Conservation (phyloP, 2,329 filamentous ascomycete genomes). For the Penicillium sp. region DNA sequence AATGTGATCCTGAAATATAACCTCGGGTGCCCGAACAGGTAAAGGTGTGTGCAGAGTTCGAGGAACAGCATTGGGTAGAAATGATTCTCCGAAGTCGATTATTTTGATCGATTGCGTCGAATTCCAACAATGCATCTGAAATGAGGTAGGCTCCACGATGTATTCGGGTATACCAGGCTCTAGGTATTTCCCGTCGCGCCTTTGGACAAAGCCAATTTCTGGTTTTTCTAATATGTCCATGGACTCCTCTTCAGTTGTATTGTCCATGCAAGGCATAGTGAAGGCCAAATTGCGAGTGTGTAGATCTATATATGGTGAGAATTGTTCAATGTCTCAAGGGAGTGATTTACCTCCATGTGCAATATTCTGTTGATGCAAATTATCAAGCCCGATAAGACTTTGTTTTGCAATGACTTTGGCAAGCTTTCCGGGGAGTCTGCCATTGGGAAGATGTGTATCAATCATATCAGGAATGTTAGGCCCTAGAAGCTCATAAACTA, state of each 20-base stretch:
- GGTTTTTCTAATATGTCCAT: slow-evolving; percentile 24
- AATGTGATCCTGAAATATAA: slow-evolving; percentile 35
- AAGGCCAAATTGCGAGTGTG: slow-evolving; percentile 30
- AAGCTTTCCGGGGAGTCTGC: slow-evolving; percentile 40
- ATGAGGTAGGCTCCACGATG: slow-evolving; percentile 21
- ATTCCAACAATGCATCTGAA: slow-evolving; percentile 10
- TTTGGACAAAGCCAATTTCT: slow-evolving; percentile 23
- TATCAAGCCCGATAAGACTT: slow-evolving; percentile 34
- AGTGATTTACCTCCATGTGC: slow-evolving; percentile 44
- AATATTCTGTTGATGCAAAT: slow-evolving; percentile 40
- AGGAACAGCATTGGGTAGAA: slow-evolving; percentile 22
- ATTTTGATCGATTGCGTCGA: slow-evolving; percentile 25
- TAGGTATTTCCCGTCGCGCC: slow-evolving; percentile 21
- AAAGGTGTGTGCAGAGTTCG: slow-evolving; percentile 34
- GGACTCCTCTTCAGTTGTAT: slow-evolving; percentile 18
- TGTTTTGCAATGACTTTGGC: slow-evolving; percentile 43
- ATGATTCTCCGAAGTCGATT: slow-evolving; percentile 41
- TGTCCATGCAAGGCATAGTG: slow-evolving; percentile 13
- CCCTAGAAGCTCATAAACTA: slow-evolving; percentile 43
- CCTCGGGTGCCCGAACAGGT: slow-evolving; percentile 35
- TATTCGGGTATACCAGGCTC: slow-evolving; percentile 23
- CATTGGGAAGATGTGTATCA: slow-evolving; percentile 30
- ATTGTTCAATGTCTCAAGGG: no score
- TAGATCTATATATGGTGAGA: slow-evolving; percentile 23
- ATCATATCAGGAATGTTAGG: slow-evolving; percentile 39